Base-by-base conservation (phyloP, 2,329 filamentous ascomycete genomes). In the Talaromyces sp. region DNA sequence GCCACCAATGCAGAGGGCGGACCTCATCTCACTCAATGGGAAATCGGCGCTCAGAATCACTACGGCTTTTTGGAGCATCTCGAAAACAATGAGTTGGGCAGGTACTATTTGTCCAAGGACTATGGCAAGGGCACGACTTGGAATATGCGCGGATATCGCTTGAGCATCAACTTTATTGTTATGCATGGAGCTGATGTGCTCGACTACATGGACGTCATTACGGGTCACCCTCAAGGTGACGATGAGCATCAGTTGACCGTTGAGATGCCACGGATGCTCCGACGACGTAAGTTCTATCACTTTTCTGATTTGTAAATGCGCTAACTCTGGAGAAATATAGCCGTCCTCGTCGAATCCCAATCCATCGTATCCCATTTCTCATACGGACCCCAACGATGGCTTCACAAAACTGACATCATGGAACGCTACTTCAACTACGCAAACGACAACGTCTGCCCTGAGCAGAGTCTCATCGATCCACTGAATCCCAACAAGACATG, bases 381-480 rank as follows among this genome's bases (percentile, higher is more conserved):
- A 14, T 66, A 66, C 35, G 64, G 64, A 22, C 64, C 64, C 43
- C 64, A 66, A 24, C 31, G 41, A 24, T 59, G 57, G 11, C 64
- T 66, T 9, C 39, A 66, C 33, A 66, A 66, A 35, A 66, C 64
- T 33, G 64, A 66, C 54, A 49, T 66, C n/a, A 31, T 66, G 52
- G 64, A 66, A 43, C 64, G 64, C n/a, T 66, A 66, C 60, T 66
- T 62, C 60, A 66, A 66, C 50, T 66, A 66, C 16, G 64, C 64
- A 10, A 66, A 62, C 39, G 64, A 66, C 11, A 66, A 66, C 43
- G 60, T 66, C 22, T 66, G 64, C 11, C 64, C 64, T 1, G 22
- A 24, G 8, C 50, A 57, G 33, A 66, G 64, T 27, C 60, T 66
- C 31, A 14, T 66, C 27, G 64, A 66, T 6, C 64, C 64, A 45